A percentile compares a stretch with the other conserved stretches of the same genome.
Conservation (phyloP, 148 eudicot genomes). For the Silene uniflora region DNA sequence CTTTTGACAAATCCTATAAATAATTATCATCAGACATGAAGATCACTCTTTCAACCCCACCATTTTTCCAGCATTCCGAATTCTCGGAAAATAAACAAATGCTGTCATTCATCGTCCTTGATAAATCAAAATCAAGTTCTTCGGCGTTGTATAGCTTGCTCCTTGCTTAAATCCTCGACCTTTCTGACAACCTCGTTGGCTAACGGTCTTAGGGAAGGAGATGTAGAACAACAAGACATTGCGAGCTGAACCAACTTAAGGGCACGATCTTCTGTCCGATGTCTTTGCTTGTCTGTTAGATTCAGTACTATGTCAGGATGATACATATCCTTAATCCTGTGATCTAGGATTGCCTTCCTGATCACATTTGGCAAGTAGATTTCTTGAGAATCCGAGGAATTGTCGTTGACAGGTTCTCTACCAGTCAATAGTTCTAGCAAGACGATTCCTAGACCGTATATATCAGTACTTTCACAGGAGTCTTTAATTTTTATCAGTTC, state of each 20-base stretch:
- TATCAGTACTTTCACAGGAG: constrained; percentile 51
- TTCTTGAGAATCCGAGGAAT: constrained; percentile 25
- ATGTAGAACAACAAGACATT: constrained; percentile 85
- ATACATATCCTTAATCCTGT: constrained; percentile 36
- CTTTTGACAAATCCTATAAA: constrained; percentile 24
- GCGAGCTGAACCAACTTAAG: constrained; percentile 71
- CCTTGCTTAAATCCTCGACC: constrained; percentile 66
- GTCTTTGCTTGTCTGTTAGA: constrained; percentile 38
- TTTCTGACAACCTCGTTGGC: constrained; percentile 57
- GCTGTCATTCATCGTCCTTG: background rate
- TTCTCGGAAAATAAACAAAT: background rate
- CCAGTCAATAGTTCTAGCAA: constrained; percentile 69
- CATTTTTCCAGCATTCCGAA: constrained; percentile 19
- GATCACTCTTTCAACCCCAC: constrained; percentile 27
- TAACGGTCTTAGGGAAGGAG: constrained; percentile 70
- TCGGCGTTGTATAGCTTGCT: constrained; percentile 15
- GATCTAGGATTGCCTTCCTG: constrained; percentile 35
- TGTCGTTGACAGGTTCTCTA: constrained; percentile 29
- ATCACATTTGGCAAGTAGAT: constrained; percentile 35
- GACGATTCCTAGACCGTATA: constrained; percentile 81
- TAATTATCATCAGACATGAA: constrained; percentile 24
- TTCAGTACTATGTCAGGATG: constrained; percentile 32
- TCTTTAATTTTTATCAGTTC: constrained; percentile 84
- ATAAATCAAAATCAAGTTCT: constrained; percentile 4
- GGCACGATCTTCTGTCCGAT: constrained; percentile 48